These are phyloP conservation scores for Nemophila menziesii DNA, from an alignment of 257 asterid species.

Conservation along the genomic window DNA sequence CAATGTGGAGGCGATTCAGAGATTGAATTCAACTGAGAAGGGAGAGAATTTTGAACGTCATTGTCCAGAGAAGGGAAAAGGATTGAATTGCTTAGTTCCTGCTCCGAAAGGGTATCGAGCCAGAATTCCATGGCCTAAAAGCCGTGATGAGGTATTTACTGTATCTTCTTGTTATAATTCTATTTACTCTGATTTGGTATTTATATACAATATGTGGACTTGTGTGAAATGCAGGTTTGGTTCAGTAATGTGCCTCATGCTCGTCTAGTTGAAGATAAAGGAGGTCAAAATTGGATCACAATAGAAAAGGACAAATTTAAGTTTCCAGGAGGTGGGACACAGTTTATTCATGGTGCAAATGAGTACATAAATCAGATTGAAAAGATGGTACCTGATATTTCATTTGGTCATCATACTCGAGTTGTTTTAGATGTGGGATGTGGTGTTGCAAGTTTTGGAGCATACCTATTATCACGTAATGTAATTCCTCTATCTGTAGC, in stretches of 20 bases:
- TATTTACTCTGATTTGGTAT: no score
- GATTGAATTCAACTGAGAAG: slow-evolving; percentile 49
- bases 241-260: slow-evolving; percentile 96
- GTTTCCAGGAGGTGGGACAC: slow-evolving; percentile 98
- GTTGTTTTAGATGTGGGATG: slow-evolving; percentile 91
- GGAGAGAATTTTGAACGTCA: slow-evolving; percentile 87
- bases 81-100: slow-evolving; percentile 71
- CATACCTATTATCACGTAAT: slow-evolving; percentile 67
- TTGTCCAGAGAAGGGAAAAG: slow-evolving; percentile 60
- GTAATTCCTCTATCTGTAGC: slow-evolving; percentile 81
- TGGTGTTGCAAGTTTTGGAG: slow-evolving; percentile 98
- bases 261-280: slow-evolving; percentile 82
- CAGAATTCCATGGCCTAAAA: slow-evolving; percentile 83
- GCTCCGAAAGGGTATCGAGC: slow-evolving; percentile 71
- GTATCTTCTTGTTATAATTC: no score
- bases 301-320: slow-evolving; percentile 75
- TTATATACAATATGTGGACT: not conserved
- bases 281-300: slow-evolving; percentile 90
- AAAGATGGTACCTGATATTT: slow-evolving; percentile 86
- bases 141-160: slow-evolving; percentile 71
- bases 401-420: slow-evolving; percentile 76
- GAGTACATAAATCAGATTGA: slow-evolving; percentile 88
- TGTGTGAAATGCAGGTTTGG: slow-evolving; percentile 76
- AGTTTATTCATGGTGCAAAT: slow-evolving; percentile 90
- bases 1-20: slow-evolving; percentile 56